phyloP scores from a whole-genome alignment of 2,329 filamentous ascomycete genomes.

The Cytospora leucostoma region DNA sequence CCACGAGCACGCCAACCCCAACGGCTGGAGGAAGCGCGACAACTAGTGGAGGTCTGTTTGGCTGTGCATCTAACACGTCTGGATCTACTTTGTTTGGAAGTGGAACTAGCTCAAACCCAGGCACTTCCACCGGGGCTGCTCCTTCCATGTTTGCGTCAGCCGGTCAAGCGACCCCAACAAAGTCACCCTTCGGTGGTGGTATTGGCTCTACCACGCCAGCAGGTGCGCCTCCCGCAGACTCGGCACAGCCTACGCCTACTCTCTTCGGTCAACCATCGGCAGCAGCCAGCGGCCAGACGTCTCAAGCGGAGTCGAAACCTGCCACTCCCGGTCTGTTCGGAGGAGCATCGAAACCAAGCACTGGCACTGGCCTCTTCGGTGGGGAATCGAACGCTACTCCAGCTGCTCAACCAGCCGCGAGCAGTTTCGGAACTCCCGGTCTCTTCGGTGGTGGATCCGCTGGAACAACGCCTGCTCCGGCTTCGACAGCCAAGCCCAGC shows the following conservation, averaged over 20 bases:
- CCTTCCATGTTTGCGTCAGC: slow-evolving; percentile 33
- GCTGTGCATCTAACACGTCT: slow-evolving; percentile 5
- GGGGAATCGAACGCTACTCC: slow-evolving; percentile 18
- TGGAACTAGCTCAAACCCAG: slow-evolving; percentile 26
- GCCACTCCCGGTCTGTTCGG: slow-evolving; percentile 22
- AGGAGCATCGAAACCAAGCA: slow-evolving; percentile 17
- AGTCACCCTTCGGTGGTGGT: slow-evolving; percentile 41
- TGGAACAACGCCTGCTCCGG: slow-evolving; percentile 28
- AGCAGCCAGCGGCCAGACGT: slow-evolving; percentile 17
- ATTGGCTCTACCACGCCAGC: slow-evolving; percentile 57
- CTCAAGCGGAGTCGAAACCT: slow-evolving; percentile 8
- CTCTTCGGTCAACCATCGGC: slow-evolving; percentile 26
- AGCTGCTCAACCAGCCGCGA: slow-evolving; percentile 25
- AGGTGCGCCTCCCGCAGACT: slow-evolving; percentile 51
- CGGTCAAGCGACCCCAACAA: slow-evolving; percentile 46
- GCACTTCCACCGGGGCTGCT: slow-evolving; percentile 25
- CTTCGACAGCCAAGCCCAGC: slow-evolving; percentile 27
- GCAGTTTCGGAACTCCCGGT: slow-evolving; percentile 7
- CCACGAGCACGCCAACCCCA: slow-evolving; percentile 27
- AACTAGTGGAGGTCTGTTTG: slow-evolving; percentile 20
- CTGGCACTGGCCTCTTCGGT: slow-evolving; percentile 8
- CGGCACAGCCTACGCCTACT: slow-evolving; percentile 27
- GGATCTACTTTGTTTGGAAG: slow-evolving; percentile 35
- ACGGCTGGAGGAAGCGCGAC: slow-evolving; percentile 22
- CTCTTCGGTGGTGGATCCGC: slow-evolving; percentile 16